Evolutionary conservation across 306 rosid species (phyloP), one percentile per base, ranked within the genome.

Genomic region (Hippophae tibetana): DNA sequence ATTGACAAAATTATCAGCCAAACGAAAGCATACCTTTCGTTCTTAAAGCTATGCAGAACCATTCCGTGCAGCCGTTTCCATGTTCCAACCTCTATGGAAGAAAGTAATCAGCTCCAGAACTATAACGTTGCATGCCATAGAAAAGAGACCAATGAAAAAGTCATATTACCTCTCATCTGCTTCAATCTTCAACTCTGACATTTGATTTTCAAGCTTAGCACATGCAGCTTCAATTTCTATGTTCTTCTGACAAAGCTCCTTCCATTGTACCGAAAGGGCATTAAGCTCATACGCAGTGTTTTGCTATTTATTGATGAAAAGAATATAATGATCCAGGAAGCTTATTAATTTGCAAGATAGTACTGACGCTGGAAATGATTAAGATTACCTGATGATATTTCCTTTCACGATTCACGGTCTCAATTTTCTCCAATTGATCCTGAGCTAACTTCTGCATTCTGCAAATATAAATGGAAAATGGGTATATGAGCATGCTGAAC

Each of bases 401-500:
- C 72, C 98, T 85, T 66, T 87, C 95, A 42, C 96, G 98, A 54
- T 92, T 87, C 50, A 87, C 96, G 31, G 82, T 79, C 76, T 88
- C 98, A 72, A 85, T 92, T 79, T 85, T 76, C 23, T 82, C 86
- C 55, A 63, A 74, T 64, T 81, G 86, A 53, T 85, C 87, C 68
- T 78, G 86, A 55, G 95, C 89, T 70, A 88, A 76, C 69, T 81
- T 87, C 78, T 92, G 96, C 95, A 85, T 80, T 69, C 98, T 92
- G 76, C 53, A 79, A 75, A 69, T 42, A 13, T 13, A 60, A 6
- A 53, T 69, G 23, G 43, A 78, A 79, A 49, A 12, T 63, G 60
- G 43, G 67, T 11, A 72, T 38, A 40, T 63, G 56, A 42, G 23
- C 62, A 54, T 61, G 60, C 11, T n/a, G 5, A 31, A 31, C 38